Evolutionary conservation across 2,329 filamentous ascomycete species (phyloP).

Genomic region (Amylocarpus encephaloides): DNA sequence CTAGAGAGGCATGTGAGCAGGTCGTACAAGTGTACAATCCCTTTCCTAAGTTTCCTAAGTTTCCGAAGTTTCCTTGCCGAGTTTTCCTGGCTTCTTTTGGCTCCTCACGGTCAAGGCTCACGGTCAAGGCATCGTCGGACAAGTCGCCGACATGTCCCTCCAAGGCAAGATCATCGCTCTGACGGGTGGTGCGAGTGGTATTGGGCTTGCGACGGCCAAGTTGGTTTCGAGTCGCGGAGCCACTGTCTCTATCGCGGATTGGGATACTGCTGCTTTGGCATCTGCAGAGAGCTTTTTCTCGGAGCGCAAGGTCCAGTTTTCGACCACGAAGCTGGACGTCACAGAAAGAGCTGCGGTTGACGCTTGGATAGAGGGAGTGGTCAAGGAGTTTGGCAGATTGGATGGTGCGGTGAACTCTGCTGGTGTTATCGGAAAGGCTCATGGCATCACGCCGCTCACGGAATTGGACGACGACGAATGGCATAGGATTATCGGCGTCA

Average conservation of each 20-base stretch:
- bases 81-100: not conserved
- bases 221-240: slow-evolving; percentile 22
- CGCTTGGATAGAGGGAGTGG: slow-evolving; percentile 33
- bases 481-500: slow-evolving; percentile 34
- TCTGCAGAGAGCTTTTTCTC: slow-evolving; percentile 31
- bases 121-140: too few species aligned
- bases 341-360: slow-evolving; percentile 29
- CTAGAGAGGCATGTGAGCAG: too few species aligned
- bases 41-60: not conserved
- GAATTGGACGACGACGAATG: slow-evolving; percentile 34
- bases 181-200: slow-evolving; percentile 70
- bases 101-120: too few species aligned
- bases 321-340: slow-evolving; percentile 32
- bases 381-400: slow-evolving; percentile 33
- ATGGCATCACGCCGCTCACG: slow-evolving; percentile 27
- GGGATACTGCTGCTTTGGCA: slow-evolving; percentile 16
- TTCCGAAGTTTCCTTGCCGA: not conserved
- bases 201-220: slow-evolving; percentile 68
- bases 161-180: slow-evolving; percentile 59
- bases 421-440: slow-evolving; percentile 32
- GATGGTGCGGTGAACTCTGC: slow-evolving; percentile 48
- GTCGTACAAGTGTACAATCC: not conserved
- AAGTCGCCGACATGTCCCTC: slow-evolving; percentile 21
- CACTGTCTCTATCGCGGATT: slow-evolving; percentile 24
- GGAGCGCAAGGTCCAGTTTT: slow-evolving; percentile 17